A percentile compares a stretch with the other conserved stretches of the same genome.
phyloP scores from a whole-genome alignment of 202 grass and related monocot genomes.

The Hordeum pubiflorum region DNA sequence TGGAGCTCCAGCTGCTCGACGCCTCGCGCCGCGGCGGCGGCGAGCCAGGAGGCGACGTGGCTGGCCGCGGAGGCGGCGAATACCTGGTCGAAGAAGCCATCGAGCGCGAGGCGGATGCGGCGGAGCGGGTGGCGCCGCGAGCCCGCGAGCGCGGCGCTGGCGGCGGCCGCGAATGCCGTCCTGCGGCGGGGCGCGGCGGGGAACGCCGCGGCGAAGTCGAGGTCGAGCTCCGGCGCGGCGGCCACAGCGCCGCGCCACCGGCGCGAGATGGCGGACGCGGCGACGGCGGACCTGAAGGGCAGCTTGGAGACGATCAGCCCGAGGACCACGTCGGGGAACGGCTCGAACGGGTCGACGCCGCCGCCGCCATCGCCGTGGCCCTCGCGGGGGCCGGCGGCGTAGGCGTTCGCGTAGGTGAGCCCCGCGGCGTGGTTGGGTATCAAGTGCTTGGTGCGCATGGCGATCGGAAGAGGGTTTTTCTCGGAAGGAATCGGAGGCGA shows the following conservation, averaged over 20 bases:
- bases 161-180: conserved; percentile 37
- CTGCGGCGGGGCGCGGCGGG: conserved; percentile 40
- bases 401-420: conserved; percentile 32
- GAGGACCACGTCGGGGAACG: conserved; percentile 36
- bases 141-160: conserved; percentile 1
- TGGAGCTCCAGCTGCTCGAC: conserved; percentile 37
- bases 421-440: conserved; percentile 37
- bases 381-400: background rate
- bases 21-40: conserved; percentile 34
- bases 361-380: background rate
- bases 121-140: conserved; percentile 23
- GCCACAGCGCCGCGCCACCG: conserved; percentile 34
- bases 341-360: conserved; percentile 32
- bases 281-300: conserved; percentile 42
- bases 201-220: conserved; percentile 49
- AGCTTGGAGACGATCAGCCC: conserved; percentile 52
- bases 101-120: conserved; percentile 35
- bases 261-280: conserved; percentile 41
- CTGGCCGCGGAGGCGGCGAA: conserved; percentile 25
- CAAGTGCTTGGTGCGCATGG: conserved; percentile 54
- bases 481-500: background rate
- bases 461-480: background rate
- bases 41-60: conserved; percentile 42
- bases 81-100: conserved; percentile 33
- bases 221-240: conserved; percentile 39